These are phyloP conservation scores for Inonotus hispidus DNA, from an alignment of 1,284 basidiomycete genomes.

Conservation along the genomic window DNA sequence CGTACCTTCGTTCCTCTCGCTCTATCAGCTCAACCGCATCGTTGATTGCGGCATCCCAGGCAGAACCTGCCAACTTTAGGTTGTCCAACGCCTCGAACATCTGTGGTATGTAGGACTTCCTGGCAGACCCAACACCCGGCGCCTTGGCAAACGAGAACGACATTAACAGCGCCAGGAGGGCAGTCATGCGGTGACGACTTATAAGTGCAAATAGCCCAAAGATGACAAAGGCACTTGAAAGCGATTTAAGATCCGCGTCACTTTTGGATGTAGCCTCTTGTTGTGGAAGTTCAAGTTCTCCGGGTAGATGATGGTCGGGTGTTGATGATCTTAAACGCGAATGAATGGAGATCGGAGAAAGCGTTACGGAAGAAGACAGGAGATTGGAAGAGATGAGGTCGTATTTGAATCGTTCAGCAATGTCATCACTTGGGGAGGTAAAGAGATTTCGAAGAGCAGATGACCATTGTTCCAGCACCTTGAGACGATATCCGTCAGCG, in stretches of 20 bases:
- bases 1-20: conserved; percentile 60
- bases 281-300: conserved; percentile 30
- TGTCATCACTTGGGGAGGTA: conserved; percentile 31
- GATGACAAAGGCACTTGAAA: conserved; percentile 15
- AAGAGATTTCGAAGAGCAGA: conserved; percentile 19
- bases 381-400: conserved; percentile 78
- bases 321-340: conserved; percentile 29
- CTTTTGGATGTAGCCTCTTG: conserved; percentile 10
- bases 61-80: conserved; percentile 55
- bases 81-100: conserved; percentile 58
- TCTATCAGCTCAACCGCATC: conserved; percentile 61
- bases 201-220: conserved; percentile 14
- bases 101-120: conserved; percentile 30
- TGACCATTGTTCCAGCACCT: conserved; percentile 23
- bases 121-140: conserved; percentile 1
- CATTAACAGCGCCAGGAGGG: conserved; percentile 11
- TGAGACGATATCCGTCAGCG: conserved; percentile 31
- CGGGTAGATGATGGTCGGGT: conserved; percentile 35
- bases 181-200: conserved; percentile 10
- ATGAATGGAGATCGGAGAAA: conserved; percentile 28
- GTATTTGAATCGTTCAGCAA: conserved; percentile 80
- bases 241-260: conserved; percentile 13
- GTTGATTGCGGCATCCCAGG: conserved; percentile 68
- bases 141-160: conserved; percentile 11
- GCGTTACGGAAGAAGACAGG: conserved; percentile 45